A percentile compares a stretch with the other conserved stretches of the same genome.
These are phyloP conservation scores for Sarocladiaceae sp. DNA, from an alignment of 2,329 filamentous ascomycete genomes.

Conservation along the genomic window DNA sequence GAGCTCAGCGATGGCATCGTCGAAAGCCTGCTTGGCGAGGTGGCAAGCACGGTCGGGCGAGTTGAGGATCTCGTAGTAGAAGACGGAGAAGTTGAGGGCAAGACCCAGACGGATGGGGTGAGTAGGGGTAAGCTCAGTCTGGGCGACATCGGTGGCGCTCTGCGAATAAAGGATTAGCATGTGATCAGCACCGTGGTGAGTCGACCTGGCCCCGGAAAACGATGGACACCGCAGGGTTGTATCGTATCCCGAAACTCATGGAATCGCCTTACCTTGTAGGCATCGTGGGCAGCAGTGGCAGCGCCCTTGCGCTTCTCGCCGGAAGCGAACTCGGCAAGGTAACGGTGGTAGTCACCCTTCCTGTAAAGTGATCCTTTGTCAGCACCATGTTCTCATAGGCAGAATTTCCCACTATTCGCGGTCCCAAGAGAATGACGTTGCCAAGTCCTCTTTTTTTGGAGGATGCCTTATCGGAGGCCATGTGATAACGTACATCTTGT, in stretches of 20 bases:
- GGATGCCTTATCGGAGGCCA: no score
- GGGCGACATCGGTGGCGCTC: slow-evolving; percentile 96
- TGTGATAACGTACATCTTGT: slow-evolving; percentile 98
- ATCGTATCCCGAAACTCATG: background rate
- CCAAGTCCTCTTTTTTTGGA: no score
- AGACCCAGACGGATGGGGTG: slow-evolving; percentile 97
- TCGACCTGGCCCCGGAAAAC: background rate
- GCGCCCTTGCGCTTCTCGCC: slow-evolving; percentile 88
- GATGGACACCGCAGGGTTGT: background rate
- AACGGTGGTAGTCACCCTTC: slow-evolving; percentile 97
- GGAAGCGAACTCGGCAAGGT: slow-evolving; percentile 87
- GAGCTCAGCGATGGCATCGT: slow-evolving; percentile 97
- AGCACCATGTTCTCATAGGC: slow-evolving; percentile 4
- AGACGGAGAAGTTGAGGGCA: slow-evolving; percentile 98
- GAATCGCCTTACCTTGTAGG: slow-evolving; percentile 75
- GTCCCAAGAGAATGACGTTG: no score
- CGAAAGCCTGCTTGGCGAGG: slow-evolving; percentile 97
- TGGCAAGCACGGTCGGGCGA: slow-evolving; percentile 96
- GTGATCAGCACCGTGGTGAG: background rate
- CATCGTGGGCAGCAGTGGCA: slow-evolving; percentile 82
- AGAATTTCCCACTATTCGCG: no score
- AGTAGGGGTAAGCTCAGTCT: slow-evolving; percentile 94
- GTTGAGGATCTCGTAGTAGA: slow-evolving; percentile 99
- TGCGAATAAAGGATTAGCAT: slow-evolving; percentile 29
- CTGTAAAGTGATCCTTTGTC: slow-evolving; percentile 36